These are phyloP conservation scores for Trichophyton schoenleinii DNA, from an alignment of 2,329 filamentous ascomycete genomes.

Conservation along the genomic window DNA sequence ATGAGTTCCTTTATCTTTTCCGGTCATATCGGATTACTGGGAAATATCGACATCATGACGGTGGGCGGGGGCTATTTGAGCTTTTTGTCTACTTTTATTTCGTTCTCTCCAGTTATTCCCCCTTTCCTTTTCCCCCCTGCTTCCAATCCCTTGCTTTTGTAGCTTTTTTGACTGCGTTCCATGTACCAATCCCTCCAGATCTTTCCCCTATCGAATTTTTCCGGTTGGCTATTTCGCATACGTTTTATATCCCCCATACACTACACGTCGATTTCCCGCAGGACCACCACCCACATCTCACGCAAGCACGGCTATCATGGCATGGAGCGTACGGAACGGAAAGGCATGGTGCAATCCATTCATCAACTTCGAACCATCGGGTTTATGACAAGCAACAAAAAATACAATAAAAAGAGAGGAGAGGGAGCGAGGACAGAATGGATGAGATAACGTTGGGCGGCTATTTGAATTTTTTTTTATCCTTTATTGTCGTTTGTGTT, in stretches of 20 bases:
- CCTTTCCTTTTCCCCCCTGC: background rate
- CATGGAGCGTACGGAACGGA: background rate
- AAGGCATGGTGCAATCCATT: background rate
- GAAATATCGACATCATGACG: constrained; percentile 2
- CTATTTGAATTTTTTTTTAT: constrained; percentile 12
- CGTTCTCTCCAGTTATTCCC: background rate
- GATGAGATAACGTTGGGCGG: constrained; percentile 12
- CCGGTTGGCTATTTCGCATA: background rate
- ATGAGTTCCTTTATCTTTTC: constrained; percentile 3
- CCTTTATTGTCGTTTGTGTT: constrained; percentile 18
- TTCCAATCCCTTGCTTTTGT: background rate
- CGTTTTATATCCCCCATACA: constrained; percentile 1
- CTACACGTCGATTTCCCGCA: background rate
- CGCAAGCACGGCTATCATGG: background rate
- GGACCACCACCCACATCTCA: background rate
- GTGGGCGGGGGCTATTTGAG: constrained; percentile 1
- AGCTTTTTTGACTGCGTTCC: background rate
- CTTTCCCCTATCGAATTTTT: background rate
- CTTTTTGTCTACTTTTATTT: background rate
- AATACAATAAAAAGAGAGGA: constrained; percentile 1
- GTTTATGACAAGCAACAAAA: background rate
- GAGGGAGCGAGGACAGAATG: constrained; percentile 3
- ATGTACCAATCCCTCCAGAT: background rate
- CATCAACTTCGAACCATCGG: background rate
- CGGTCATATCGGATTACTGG: constrained; percentile 2